A percentile compares a stretch with the other conserved stretches of the same genome.
These are phyloP conservation scores for Flaveria linearis DNA, from an alignment of 129 eudicot species.

Conservation along the genomic window DNA sequence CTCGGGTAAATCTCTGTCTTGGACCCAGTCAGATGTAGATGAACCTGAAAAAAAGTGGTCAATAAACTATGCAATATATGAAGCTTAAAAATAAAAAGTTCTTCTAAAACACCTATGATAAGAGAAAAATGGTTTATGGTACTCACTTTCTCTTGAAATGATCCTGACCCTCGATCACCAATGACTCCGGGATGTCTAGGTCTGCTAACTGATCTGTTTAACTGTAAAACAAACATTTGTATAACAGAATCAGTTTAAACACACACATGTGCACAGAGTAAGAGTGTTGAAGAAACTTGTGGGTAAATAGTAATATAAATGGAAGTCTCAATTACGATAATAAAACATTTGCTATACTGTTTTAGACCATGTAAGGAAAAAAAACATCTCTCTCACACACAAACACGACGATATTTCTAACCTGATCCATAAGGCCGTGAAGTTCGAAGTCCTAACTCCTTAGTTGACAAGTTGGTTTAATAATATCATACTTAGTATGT, in stretches of 20 bases:
- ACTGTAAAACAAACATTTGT: slow-evolving; percentile 39
- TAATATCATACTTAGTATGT: too few species aligned
- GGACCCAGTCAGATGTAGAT: slow-evolving; percentile 86
- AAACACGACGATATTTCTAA: too few species aligned
- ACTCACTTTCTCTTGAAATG: slow-evolving; percentile 91
- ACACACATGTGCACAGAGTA: neutral
- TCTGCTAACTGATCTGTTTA: slow-evolving; percentile 80
- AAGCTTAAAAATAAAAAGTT: neutral
- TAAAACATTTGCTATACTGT: too few species aligned
- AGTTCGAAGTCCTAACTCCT: too few species aligned
- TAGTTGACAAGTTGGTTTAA: too few species aligned
- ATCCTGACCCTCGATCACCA: slow-evolving; percentile 93
- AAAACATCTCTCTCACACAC: too few species aligned
- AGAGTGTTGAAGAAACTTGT: too few species aligned
- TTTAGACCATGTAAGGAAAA: too few species aligned
- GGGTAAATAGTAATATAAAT: too few species aligned
- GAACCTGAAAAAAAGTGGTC: slow-evolving; percentile 60
- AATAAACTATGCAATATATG: neutral
- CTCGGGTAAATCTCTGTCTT: slow-evolving; percentile 67
- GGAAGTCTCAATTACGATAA: too few species aligned
- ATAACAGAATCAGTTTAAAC: slow-evolving; percentile 5
- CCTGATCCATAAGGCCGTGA: too few species aligned
- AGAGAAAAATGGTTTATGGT: slow-evolving; percentile 7
- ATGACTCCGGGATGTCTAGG: slow-evolving; percentile 87
- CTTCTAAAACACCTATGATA: neutral